Evolutionary conservation across 768 basidiomycete species (phyloP).

Genomic region (Harrya chromipes): DNA sequence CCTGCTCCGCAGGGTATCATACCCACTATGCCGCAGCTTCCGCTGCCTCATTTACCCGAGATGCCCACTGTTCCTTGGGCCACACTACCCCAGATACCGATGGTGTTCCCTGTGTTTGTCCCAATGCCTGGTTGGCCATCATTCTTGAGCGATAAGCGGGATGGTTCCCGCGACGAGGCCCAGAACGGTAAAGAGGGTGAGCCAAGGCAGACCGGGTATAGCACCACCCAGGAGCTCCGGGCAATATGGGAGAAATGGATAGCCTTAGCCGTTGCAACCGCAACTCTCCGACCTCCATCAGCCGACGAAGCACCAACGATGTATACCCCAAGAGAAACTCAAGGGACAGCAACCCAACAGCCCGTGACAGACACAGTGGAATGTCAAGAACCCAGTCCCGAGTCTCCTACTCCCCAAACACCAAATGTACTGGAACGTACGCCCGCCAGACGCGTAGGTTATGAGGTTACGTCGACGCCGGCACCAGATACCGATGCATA

Average conservation of each 20-base stretch:
- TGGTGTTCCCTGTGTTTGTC: slow-evolving; percentile 79
- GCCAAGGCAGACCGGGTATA: slow-evolving; percentile 37
- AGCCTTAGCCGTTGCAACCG: slow-evolving; percentile 48
- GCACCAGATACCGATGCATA: slow-evolving; percentile 69
- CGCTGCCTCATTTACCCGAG: slow-evolving; percentile 59
- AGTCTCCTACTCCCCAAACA: slow-evolving; percentile 19
- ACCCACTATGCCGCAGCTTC: slow-evolving; percentile 47
- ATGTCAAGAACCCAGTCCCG: slow-evolving; percentile 1
- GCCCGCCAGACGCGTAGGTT: slow-evolving; percentile 44
- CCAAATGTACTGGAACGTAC: slow-evolving; percentile 28
- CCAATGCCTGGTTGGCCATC: slow-evolving; percentile 65
- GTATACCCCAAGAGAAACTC: slow-evolving; percentile 62
- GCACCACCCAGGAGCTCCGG: slow-evolving; percentile 60
- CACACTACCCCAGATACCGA: slow-evolving; percentile 61
- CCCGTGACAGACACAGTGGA: slow-evolving; percentile 2
- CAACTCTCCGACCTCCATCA: slow-evolving; percentile 40
- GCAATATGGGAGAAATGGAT: slow-evolving; percentile 79
- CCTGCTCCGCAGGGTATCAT: slow-evolving; percentile 58
- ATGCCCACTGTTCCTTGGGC: slow-evolving; percentile 64
- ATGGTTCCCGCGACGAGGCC: slow-evolving; percentile 29
- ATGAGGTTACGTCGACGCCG: slow-evolving; percentile 45
- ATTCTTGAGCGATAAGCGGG: slow-evolving; percentile 52
- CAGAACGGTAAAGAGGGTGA: slow-evolving; percentile 33
- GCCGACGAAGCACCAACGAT: slow-evolving; percentile 64
- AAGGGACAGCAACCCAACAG: slow-evolving; percentile 9